Conservation (phyloP, 2,329 filamentous ascomycete species). For the Tolypocladium inflatum region DNA sequence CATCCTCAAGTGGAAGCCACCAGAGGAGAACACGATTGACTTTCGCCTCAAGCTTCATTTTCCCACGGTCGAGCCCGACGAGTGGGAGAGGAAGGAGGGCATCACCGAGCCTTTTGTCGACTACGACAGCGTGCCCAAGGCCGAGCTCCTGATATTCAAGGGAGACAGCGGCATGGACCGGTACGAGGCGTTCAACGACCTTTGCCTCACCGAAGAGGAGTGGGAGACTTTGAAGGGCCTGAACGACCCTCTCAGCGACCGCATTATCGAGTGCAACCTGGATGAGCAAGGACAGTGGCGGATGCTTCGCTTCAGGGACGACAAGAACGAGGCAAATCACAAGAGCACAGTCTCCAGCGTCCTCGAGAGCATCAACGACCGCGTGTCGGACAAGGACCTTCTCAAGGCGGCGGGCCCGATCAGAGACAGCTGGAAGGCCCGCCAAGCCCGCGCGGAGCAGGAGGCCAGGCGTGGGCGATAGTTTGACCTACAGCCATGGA, state of each 20-base stretch:
- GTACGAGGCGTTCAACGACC: slow-evolving; percentile 57
- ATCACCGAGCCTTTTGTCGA: slow-evolving; percentile 56
- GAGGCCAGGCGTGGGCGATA: slow-evolving; percentile 11
- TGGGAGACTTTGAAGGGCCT: slow-evolving; percentile 76
- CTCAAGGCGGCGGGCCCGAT: slow-evolving; percentile 61
- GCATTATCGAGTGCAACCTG: slow-evolving; percentile 84
- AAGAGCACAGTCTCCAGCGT: slow-evolving; percentile 76
- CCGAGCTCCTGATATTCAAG: slow-evolving; percentile 61
- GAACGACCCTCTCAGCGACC: slow-evolving; percentile 68
- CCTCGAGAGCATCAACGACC: slow-evolving; percentile 79
- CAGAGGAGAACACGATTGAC: slow-evolving; percentile 89
- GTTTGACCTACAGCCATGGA: not conserved
- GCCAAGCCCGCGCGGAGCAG: slow-evolving; percentile 26
- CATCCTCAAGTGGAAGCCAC: slow-evolving; percentile 97
- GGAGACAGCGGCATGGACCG: slow-evolving; percentile 41
- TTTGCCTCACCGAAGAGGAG: slow-evolving; percentile 64
- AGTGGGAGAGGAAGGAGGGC: slow-evolving; percentile 57
- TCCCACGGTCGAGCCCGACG: slow-evolving; percentile 58
- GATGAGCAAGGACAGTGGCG: slow-evolving; percentile 71
- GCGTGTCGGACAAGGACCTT: slow-evolving; percentile 75
- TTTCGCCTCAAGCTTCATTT: slow-evolving; percentile 76
- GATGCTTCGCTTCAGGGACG: slow-evolving; percentile 81
- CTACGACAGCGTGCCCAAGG: slow-evolving; percentile 70
- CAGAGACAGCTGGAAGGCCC: slow-evolving; percentile 69
- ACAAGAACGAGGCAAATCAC: slow-evolving; percentile 89